Base-by-base conservation (phyloP, 441 rosid species). In the Syzygium syzygioides region DNA sequence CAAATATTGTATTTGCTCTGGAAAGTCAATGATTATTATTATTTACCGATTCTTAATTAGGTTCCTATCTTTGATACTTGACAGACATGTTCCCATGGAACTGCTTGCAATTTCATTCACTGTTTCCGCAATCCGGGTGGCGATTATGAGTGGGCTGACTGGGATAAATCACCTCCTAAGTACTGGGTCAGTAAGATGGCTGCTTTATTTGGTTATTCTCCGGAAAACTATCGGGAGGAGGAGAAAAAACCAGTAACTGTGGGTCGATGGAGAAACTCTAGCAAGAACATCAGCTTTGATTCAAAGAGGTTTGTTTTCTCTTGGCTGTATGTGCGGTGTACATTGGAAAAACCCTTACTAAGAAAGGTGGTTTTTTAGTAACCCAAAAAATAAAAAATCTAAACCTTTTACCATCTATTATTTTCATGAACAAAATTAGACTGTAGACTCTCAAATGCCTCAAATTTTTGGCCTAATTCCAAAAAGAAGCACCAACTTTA, bases 71-170 rank as follows among this genome's bases (percentile, higher is more conserved):
- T 85, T 85, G 48, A 52, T 55, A 87, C 48, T 89, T 76, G 85
- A 90, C 97, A 98, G 99, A 90, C 95, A 19, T 98, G 99, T 92
- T 97, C 99, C 87, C 99, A 91, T 91, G 99, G 99, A 92, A 93
- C 91, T 48, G 93, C 97, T 60, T 98, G 99, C 96, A 98, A 98
- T 92, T 98, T 98, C 89, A 94, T 98, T 84, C 99, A 98, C 91
- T 96, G 99, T 93, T 98, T 98, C 93, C 93, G 94, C 88, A 98
- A 98, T 91, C 99, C 99, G 25, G 99, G 99, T 79, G 99, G 97
- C 56, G 99, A 98, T 93, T 97, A 96, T 92, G 98, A 96, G 90
- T 98, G 99, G 99, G 99, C 99, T 89, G 98, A 98, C 91, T 93
- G 93, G 96, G 99, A 97, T 91, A 96, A 94, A 91, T 96, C 96